Evolutionary conservation across 2,329 filamentous ascomycete species (phyloP), one percentile per base, ranked within the genome.

Genomic region (Beauveria sp.): DNA sequence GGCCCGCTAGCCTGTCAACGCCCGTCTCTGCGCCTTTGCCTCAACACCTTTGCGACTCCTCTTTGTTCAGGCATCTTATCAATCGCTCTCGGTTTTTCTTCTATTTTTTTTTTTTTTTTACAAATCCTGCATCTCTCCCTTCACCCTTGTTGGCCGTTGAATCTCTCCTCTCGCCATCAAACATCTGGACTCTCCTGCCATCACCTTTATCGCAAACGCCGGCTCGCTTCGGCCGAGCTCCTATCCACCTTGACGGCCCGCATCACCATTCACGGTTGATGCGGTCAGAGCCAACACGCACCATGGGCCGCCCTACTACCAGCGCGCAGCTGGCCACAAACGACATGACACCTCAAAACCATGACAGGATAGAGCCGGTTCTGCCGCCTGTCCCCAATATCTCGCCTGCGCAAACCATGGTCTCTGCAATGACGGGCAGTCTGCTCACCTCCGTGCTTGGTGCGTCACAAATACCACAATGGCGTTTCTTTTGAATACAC

Each of bases 361-460:
- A 72, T 65, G 69, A 71, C 54, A 66, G 68, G 66, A 64, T 71
- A 63, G 66, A 67, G 31, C 66, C 69, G 52, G 59, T 45, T 53
- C 53, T 26, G 66, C 62, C 58, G 40, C 53, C 60, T 7, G 76
- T 79, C 43, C 75, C 81, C 28, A 87, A 93, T 64, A 91, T 96
- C 66, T 92, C 93, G 5, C 83, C 92, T 24, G 76, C 83, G 14
- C 93, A 98, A 78, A 95, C 93, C 79, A 99, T 99, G 95, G 74
- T 96, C 60, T 96, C 93, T 62, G 95, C 95, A 55, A 90, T 93
- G 66, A 88, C 89, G 60, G 95, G 95, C 63, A 98, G 93, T 75
- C 77, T 99, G 62, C 74, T 98, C 65, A 98, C 93, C 9, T 95
- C 92, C 22, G 75, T 98, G 28, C 83, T 98, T 48, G 91, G 93